Evolutionary conservation across 164 flowering plant genomes (phyloP).

Genomic region (Annona squamosa): DNA sequence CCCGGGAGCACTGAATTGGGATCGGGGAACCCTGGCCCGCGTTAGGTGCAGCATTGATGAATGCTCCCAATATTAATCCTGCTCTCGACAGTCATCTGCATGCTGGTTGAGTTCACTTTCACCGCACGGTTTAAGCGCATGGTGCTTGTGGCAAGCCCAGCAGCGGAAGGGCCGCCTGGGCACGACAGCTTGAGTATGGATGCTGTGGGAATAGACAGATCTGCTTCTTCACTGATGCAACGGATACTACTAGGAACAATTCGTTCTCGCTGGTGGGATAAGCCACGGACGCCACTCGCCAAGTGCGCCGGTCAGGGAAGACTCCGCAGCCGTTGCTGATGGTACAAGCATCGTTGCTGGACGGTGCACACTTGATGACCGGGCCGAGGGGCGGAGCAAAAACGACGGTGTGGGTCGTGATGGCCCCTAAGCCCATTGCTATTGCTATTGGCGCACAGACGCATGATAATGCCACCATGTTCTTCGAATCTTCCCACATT

Average conservation of each 20-base stretch:
- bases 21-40: background rate
- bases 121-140: constrained; percentile 20
- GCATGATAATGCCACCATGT: background rate
- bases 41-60: background rate
- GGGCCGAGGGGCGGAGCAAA: constrained; percentile 35
- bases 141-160: constrained; percentile 44
- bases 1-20: no score
- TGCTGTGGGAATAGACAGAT: constrained; percentile 42
- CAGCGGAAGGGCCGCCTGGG: constrained; percentile 27
- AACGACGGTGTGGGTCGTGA: background rate
- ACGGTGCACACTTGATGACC: constrained; percentile 23
- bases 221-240: constrained; percentile 22
- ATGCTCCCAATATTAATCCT: constrained; percentile 21
- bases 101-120: constrained; percentile 16
- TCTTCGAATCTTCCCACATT: no score
- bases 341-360: constrained; percentile 31
- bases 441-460: background rate
- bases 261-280: constrained; percentile 38
- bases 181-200: constrained; percentile 38
- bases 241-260: constrained; percentile 28
- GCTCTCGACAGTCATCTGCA: constrained; percentile 35
- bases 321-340: constrained; percentile 41
- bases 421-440: background rate
- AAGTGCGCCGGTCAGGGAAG: constrained; percentile 39
- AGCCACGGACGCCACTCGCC: constrained; percentile 26